phyloP scores from a whole-genome alignment of 345 rosid species.

The Mallotus nudiflorus region DNA sequence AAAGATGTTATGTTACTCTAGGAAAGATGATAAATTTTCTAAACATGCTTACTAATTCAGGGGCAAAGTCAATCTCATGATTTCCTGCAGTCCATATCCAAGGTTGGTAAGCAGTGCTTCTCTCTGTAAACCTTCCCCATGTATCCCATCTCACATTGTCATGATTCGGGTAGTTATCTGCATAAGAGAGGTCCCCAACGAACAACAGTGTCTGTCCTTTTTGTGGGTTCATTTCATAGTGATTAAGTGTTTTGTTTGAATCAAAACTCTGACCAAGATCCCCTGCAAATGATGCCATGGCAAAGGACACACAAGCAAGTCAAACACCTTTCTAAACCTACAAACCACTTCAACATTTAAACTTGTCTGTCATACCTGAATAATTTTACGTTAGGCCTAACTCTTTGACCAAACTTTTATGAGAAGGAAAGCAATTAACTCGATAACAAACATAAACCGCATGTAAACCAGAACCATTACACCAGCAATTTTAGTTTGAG shows the following conservation, averaged over 20 bases:
- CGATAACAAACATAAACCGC: neutral
- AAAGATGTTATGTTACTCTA: neutral
- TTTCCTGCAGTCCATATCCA: conserved; percentile 97
- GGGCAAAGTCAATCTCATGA: conserved; percentile 83
- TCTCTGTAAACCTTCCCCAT: conserved; percentile 89
- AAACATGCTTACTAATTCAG: conserved; percentile 49
- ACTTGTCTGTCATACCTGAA: too few relatives aligned
- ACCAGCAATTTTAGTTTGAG: neutral
- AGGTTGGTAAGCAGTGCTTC: conserved; percentile 87
- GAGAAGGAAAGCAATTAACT: neutral
- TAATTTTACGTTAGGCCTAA: neutral
- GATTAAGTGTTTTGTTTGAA: conserved; percentile 77
- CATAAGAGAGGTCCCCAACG: conserved; percentile 87
- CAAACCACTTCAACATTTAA: too few relatives aligned
- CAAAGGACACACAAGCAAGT: neutral
- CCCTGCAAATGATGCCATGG: conserved; percentile 47
- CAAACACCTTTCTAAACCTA: neutral
- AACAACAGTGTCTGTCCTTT: conserved; percentile 72
- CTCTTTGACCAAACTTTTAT: neutral
- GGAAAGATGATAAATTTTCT: neutral
- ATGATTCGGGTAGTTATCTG: conserved; percentile 65
- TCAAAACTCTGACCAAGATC: conserved; percentile 92
- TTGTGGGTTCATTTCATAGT: conserved; percentile 63
- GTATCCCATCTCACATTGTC: conserved; percentile 86
- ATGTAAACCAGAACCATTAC: neutral